Evolutionary conservation across 83 land plant genomes (phyloP).

Genomic region (Diphasiastrum complanatum): DNA sequence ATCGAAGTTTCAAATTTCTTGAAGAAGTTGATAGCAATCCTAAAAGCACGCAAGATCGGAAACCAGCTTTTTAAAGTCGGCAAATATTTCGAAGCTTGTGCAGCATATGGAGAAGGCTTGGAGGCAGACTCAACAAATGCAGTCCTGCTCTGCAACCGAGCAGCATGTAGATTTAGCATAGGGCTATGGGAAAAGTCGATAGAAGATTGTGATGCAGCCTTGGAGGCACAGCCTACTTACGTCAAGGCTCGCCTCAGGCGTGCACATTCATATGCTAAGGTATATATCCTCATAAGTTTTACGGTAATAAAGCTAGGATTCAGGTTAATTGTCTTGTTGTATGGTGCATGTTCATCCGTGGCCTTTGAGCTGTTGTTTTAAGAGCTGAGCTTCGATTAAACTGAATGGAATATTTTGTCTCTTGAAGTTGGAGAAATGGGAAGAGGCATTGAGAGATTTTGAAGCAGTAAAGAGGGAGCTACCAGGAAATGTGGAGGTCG

Average conservation of each 20-base stretch:
- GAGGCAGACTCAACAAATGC: constrained; percentile 9
- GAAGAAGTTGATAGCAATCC: neutral
- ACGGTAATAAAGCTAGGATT: too few relatives aligned
- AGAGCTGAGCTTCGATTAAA: too few relatives aligned
- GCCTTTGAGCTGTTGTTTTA: too few relatives aligned
- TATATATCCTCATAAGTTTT: too few relatives aligned
- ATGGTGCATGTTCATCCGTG: too few relatives aligned
- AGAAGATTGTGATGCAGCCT: constrained; percentile 15
- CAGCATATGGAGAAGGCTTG: constrained; percentile 13
- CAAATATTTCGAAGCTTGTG: constrained; percentile 3
- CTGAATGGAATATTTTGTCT: too few relatives aligned
- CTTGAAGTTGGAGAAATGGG: constrained; percentile 7
- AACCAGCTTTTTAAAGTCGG: constrained; percentile 7
- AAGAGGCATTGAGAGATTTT: neutral
- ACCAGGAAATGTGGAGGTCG: constrained; percentile 10
- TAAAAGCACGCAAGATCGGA: neutral
- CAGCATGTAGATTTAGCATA: constrained; percentile 4
- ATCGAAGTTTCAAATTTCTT: neutral
- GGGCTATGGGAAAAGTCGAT: constrained; percentile 15
- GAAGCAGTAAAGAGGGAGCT: constrained; percentile 1
- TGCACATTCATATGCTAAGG: constrained; percentile 12
- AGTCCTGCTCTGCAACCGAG: constrained; percentile 9
- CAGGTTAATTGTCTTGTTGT: too few relatives aligned
- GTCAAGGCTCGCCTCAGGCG: constrained; percentile 8
- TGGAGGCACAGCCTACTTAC: constrained; percentile 3